phyloP scores from a whole-genome alignment of 2,329 filamentous ascomycete genomes.

The Ophiostoma australiae region DNA sequence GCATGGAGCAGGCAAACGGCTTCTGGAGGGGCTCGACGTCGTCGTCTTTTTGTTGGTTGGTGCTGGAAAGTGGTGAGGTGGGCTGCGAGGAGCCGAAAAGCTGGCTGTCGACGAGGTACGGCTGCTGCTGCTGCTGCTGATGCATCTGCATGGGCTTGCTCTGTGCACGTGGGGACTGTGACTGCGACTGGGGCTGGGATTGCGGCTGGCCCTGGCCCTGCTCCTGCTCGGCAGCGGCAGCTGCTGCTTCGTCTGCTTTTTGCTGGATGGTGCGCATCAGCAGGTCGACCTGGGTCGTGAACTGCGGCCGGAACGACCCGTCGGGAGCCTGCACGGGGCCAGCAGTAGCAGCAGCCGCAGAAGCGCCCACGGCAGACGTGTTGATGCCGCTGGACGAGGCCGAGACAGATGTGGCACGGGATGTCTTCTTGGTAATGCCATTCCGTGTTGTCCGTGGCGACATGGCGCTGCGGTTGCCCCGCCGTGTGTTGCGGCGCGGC shows the following conservation, averaged over 20 bases:
- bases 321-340: conserved; percentile 15
- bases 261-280: conserved; percentile 85
- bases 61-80: background rate
- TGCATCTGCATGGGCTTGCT: background rate
- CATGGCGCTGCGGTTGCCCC: background rate
- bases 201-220: conserved; percentile 38
- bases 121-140: background rate
- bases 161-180: background rate
- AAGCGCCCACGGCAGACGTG: conserved; percentile 38
- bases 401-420: background rate
- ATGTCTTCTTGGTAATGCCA: background rate
- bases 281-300: conserved; percentile 78
- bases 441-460: background rate
- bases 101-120: background rate
- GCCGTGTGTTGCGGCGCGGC: conserved; percentile 9
- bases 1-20: conserved; percentile 57
- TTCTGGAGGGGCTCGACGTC: conserved; percentile 24
- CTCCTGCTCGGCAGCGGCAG: conserved; percentile 26
- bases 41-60: background rate
- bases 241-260: conserved; percentile 43
- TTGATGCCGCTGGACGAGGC: conserved; percentile 22
- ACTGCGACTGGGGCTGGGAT: background rate
- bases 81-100: background rate
- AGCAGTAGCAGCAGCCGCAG: conserved; percentile 32
- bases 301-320: conserved; percentile 44